Evolutionary conservation across 2,329 filamentous ascomycete species (phyloP).

Genomic region (Cercospora zeae-maydis): DNA sequence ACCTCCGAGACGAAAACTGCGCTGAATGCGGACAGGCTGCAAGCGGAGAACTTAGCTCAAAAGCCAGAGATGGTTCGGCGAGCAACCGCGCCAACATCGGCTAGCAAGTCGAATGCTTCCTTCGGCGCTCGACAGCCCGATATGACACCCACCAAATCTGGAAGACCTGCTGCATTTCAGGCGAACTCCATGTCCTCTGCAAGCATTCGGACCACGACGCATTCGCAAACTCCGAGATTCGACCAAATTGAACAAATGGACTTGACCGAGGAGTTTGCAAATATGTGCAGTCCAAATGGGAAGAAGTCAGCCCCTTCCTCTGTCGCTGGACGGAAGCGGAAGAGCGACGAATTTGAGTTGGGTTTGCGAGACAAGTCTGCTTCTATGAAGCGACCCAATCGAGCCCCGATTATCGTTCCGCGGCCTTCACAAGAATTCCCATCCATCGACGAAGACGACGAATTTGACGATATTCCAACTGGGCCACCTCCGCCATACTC

Average conservation of each 20-base stretch:
- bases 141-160: conserved; percentile 16
- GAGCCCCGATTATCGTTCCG: conserved; percentile 1
- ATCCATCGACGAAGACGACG: conserved; percentile 39
- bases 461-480: conserved; percentile 13
- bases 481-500: conserved; percentile 46
- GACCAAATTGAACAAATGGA: conserved; percentile 35
- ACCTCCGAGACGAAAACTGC: not conserved
- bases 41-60: not conserved
- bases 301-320: conserved; percentile 6
- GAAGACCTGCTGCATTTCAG: not conserved
- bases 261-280: conserved; percentile 32
- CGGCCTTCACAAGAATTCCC: conserved; percentile 35
- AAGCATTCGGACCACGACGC: not conserved
- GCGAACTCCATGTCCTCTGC: not conserved
- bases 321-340: conserved; percentile 41
- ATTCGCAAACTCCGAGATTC: conserved; percentile 9
- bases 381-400: conserved; percentile 12
- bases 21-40: not conserved
- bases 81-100: conserved; percentile 42
- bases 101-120: conserved; percentile 38
- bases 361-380: conserved; percentile 23
- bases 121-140: conserved; percentile 1
- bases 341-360: conserved; percentile 45
- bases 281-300: conserved; percentile 23
- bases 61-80: conserved; percentile 43